Conservation (phyloP, 2,329 filamentous ascomycete species). For the Colletotrichum sp. region DNA sequence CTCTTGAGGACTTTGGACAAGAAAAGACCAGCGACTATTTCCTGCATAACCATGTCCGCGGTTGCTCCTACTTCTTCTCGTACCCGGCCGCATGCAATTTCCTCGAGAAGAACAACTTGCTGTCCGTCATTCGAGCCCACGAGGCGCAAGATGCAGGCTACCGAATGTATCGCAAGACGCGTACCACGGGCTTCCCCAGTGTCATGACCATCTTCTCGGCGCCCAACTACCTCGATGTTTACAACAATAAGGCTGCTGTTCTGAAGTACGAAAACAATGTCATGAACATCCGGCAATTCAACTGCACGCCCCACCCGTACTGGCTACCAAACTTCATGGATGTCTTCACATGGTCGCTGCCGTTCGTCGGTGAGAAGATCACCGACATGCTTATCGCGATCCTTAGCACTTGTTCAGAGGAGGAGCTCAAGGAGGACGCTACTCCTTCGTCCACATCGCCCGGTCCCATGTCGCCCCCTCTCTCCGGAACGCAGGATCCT, state of each 20-base stretch:
- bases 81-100: slow-evolving; percentile 97
- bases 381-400: slow-evolving; percentile 99
- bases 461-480: slow-evolving; percentile 77
- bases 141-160: slow-evolving; percentile 99
- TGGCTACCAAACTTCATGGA: slow-evolving; percentile 99
- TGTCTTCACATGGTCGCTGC: slow-evolving; percentile 99
- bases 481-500: slow-evolving; percentile 66
- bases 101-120: slow-evolving; percentile 97
- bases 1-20: slow-evolving; percentile 96
- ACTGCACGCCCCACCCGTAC: slow-evolving; percentile 98
- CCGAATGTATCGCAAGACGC: slow-evolving; percentile 98
- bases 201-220: slow-evolving; percentile 99
- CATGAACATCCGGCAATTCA: slow-evolving; percentile 99
- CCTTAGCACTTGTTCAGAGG: slow-evolving; percentile 98
- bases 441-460: slow-evolving; percentile 73
- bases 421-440: slow-evolving; percentile 91
- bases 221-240: slow-evolving; percentile 97
- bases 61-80: slow-evolving; percentile 99
- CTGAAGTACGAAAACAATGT: slow-evolving; percentile 99
- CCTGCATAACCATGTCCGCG: slow-evolving; percentile 96
- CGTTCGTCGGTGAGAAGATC: slow-evolving; percentile 98
- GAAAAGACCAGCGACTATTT: slow-evolving; percentile 99
- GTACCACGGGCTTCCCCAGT: slow-evolving; percentile 96
- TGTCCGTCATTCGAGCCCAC: slow-evolving; percentile 96
- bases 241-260: slow-evolving; percentile 99